Percentiles rank a stretch among this genome's conserved stretches.
phyloP scores from a whole-genome alignment of 1,139 yeast genomes.

The Saccharomyces hybrid region DNA sequence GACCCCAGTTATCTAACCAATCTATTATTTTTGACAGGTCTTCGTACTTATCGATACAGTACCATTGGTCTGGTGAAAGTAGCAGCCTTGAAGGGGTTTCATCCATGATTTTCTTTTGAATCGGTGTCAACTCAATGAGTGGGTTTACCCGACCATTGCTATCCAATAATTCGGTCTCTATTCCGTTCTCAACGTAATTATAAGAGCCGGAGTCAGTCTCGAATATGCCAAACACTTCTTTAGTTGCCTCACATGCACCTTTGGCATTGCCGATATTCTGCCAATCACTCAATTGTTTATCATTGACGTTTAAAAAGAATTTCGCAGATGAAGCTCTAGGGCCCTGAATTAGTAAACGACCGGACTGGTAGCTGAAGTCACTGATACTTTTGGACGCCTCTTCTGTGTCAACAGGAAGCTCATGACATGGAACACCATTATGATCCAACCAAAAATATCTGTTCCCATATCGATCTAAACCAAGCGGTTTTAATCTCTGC shows the following conservation, averaged over 20 bases:
- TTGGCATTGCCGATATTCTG: slow-evolving; percentile 18
- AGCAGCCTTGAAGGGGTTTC: slow-evolving; percentile 53
- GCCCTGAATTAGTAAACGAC: slow-evolving; percentile 90
- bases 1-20: slow-evolving; percentile 75
- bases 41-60: slow-evolving; percentile 49
- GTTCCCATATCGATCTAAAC: slow-evolving; percentile 77
- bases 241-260: slow-evolving; percentile 24
- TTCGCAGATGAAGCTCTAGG: slow-evolving; percentile 61
- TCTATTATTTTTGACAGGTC: slow-evolving; percentile 50
- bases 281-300: slow-evolving; percentile 35
- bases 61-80: slow-evolving; percentile 58
- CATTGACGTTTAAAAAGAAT: slow-evolving; percentile 36
- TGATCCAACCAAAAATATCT: slow-evolving; percentile 95
- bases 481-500: slow-evolving; percentile 70
- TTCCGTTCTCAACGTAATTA: slow-evolving; percentile 21
- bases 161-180: slow-evolving; percentile 28
- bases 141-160: slow-evolving; percentile 37
- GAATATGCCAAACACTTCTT: slow-evolving; percentile 20
- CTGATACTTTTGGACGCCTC: slow-evolving; percentile 38
- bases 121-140: slow-evolving; percentile 34
- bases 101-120: slow-evolving; percentile 60
- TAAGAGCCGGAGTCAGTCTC: slow-evolving; percentile 17
- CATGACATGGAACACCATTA: slow-evolving; percentile 65
- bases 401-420: slow-evolving; percentile 64
- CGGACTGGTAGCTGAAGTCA: slow-evolving; percentile 44